Evolutionary conservation across 1,139 yeast species (phyloP).

Genomic region (Geotrichum cucujoidarum): DNA sequence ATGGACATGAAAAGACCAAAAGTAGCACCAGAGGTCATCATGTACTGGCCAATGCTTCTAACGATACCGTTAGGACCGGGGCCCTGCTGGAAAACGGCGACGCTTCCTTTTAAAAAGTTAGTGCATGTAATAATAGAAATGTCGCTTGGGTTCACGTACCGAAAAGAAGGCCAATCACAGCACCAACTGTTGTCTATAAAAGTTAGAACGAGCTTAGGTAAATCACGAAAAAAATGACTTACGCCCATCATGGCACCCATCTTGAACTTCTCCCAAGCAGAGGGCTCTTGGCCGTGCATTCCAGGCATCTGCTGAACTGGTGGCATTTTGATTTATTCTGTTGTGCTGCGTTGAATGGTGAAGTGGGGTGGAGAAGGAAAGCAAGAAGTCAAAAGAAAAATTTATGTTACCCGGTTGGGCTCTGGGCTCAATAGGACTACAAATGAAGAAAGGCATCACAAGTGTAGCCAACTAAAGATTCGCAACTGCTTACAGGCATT

Average conservation of each 20-base stretch:
- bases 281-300: slow-evolving; percentile 66
- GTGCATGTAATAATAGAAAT: not conserved
- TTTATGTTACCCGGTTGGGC: slow-evolving; percentile 5
- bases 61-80: slow-evolving; percentile 98
- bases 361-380: not conserved
- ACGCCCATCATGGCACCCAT: slow-evolving; percentile 97
- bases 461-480: too few relatives aligned
- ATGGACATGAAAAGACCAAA: slow-evolving; percentile 95
- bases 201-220: not conserved
- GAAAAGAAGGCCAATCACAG: slow-evolving; percentile 88
- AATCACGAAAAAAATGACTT: slow-evolving; percentile 26
- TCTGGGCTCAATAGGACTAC: too few relatives aligned
- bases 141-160: slow-evolving; percentile 41
- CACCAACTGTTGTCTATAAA: slow-evolving; percentile 72
- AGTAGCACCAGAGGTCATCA: slow-evolving; percentile 94
- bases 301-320: slow-evolving; percentile 76
- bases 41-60: slow-evolving; percentile 94
- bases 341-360: not conserved
- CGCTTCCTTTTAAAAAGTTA: slow-evolving; percentile 46
- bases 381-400: not conserved
- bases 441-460: too few relatives aligned
- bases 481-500: too few relatives aligned
- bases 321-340: slow-evolving; percentile 49
- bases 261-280: slow-evolving; percentile 91
- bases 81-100: slow-evolving; percentile 85